These are phyloP conservation scores for Kregervanrija delftensis DNA, from an alignment of 805 yeast species.

Conservation along the genomic window DNA sequence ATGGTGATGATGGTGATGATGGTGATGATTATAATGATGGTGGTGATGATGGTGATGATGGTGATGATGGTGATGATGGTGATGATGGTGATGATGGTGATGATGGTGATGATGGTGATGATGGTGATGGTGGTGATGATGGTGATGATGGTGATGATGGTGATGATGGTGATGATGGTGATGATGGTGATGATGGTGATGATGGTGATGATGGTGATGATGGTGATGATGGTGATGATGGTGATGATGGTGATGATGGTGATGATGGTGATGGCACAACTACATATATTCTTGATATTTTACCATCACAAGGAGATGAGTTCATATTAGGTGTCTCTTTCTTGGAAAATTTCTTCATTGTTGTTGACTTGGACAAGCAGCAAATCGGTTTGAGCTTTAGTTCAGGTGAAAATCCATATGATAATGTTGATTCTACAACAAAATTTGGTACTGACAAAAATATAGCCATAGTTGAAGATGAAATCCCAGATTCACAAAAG, in stretches of 20 bases:
- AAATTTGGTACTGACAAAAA: too few species aligned
- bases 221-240: conserved; percentile 1
- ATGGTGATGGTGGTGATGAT: not conserved
- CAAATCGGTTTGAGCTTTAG: too few species aligned
- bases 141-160: not conserved
- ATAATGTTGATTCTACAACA: too few species aligned
- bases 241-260: not conserved
- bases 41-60: not conserved
- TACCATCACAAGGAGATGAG: conserved; percentile 7
- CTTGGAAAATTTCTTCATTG: not conserved
- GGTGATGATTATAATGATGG: not conserved
- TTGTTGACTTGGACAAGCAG: too few species aligned
- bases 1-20: conserved; percentile 4
- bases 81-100: not conserved
- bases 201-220: conserved; percentile 5
- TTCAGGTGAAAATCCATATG: too few species aligned
- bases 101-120: conserved; percentile 2
- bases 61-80: not conserved
- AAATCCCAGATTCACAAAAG: too few species aligned
- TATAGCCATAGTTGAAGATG: too few species aligned
- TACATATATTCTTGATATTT: conserved; percentile 5
- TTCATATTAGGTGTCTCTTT: conserved; percentile 4
- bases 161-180: not conserved
- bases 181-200: conserved; percentile 2
- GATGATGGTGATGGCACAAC: not conserved